phyloP scores from a whole-genome alignment of 2,329 filamentous ascomycete species.

The Chaetomiaceae sp. region DNA sequence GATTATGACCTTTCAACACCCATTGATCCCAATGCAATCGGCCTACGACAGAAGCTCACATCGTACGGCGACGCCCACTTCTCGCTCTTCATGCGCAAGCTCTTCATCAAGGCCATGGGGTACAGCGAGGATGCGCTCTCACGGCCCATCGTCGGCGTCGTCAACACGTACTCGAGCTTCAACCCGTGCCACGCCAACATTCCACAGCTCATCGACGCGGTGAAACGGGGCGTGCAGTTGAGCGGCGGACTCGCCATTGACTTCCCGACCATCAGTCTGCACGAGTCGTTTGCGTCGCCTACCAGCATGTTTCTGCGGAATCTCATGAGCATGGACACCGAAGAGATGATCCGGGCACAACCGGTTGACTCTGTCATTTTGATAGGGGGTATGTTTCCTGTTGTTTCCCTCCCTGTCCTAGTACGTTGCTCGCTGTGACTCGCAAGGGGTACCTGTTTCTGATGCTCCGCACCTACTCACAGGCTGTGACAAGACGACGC shows the following conservation, averaged over 20 bases:
- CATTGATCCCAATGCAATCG: constrained; percentile 29
- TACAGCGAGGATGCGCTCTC: constrained; percentile 68
- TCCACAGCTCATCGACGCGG: constrained; percentile 66
- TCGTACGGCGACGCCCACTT: constrained; percentile 72
- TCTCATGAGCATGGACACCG: constrained; percentile 74
- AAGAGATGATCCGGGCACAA: constrained; percentile 71
- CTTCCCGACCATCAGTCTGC: constrained; percentile 68
- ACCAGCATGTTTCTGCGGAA: constrained; percentile 73
- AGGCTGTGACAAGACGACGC: constrained; percentile 72
- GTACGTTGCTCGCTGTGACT: too few species aligned
- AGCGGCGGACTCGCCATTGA: constrained; percentile 64
- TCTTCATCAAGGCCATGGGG: constrained; percentile 71
- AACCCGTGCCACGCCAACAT: constrained; percentile 72
- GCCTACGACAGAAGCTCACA: constrained; percentile 60
- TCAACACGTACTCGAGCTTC: constrained; percentile 68
- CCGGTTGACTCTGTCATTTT: constrained; percentile 64
- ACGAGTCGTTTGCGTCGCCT: constrained; percentile 64
- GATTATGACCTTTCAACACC: constrained; percentile 24
- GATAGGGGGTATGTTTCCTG: constrained; percentile 50
- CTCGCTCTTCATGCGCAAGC: constrained; percentile 68
- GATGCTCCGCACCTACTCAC: neutral
- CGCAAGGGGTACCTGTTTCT: too few species aligned
- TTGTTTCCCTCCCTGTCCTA: too few species aligned
- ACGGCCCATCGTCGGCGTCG: constrained; percentile 66
- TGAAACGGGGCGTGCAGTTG: constrained; percentile 63